Percentiles rank a stretch among this genome's conserved stretches.
These are phyloP conservation scores for Ophiobolus disseminans DNA, from an alignment of 2,329 filamentous ascomycete genomes.

Conservation along the genomic window DNA sequence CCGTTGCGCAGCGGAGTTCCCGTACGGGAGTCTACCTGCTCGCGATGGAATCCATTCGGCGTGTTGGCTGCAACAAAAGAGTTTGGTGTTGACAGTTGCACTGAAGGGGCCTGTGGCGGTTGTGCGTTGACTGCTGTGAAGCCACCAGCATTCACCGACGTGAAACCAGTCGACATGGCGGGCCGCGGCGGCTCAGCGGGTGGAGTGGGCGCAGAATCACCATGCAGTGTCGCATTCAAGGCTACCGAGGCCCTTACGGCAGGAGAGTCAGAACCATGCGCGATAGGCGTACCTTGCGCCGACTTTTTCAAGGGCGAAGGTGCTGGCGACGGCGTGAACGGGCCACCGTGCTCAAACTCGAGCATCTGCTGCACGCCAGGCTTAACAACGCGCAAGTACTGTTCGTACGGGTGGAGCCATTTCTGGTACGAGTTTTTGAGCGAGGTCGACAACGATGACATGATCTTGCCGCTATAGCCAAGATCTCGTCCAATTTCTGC, in stretches of 20 bases:
- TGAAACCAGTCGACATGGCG: conserved; percentile 69
- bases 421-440: conserved; percentile 98
- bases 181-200: conserved; percentile 64
- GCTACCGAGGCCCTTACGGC: conserved; percentile 65
- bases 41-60: conserved; percentile 60
- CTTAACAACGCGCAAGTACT: conserved; percentile 88
- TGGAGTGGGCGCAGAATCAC: conserved; percentile 34
- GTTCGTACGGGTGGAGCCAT: conserved; percentile 96
- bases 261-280: conserved; percentile 70
- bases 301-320: conserved; percentile 73
- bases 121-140: conserved; percentile 72
- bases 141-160: conserved; percentile 70
- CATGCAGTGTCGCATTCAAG: conserved; percentile 63
- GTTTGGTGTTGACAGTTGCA: conserved; percentile 33
- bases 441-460: conserved; percentile 97
- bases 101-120: conserved; percentile 26
- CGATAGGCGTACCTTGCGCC: conserved; percentile 57
- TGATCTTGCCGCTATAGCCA: conserved; percentile 98
- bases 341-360: conserved; percentile 90
- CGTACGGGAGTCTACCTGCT: conserved; percentile 59
- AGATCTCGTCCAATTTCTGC: conserved; percentile 96
- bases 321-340: conserved; percentile 79
- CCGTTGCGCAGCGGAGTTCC: conserved; percentile 66
- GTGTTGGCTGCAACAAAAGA: conserved; percentile 66
- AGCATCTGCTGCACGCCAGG: conserved; percentile 96